Conservation (phyloP, 495 filamentous ascomycete genomes). For the Penicillium simplicissimum region DNA sequence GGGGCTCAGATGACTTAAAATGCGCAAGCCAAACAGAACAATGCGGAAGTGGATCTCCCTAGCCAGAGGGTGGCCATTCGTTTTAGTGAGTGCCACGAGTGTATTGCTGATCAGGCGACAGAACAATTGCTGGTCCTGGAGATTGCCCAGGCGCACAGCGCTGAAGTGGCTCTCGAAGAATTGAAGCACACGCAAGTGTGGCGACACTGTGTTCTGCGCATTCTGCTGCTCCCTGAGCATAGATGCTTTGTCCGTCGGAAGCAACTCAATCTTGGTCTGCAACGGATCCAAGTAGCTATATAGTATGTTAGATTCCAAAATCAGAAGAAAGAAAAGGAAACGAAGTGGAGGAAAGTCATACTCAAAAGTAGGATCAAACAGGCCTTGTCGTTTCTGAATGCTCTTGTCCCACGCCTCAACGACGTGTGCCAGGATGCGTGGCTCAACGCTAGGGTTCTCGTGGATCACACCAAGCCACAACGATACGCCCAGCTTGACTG, state of each 20-base stretch:
- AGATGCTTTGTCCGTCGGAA: conserved; percentile 80
- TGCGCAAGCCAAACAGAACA: conserved; percentile 74
- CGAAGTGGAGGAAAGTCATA: conserved; percentile 24
- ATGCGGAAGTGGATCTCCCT: conserved; percentile 90
- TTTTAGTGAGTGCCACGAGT: conserved; percentile 65
- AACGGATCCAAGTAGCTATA: conserved; percentile 81
- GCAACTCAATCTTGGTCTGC: conserved; percentile 86
- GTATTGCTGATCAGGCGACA: conserved; percentile 75
- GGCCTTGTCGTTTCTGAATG: conserved; percentile 69
- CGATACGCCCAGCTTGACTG: conserved; percentile 91
- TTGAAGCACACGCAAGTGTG: conserved; percentile 82
- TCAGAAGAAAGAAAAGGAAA: neutral
- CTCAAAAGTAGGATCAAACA: conserved; percentile 76
- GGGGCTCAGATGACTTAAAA: conserved; percentile 68
- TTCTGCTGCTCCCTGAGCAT: conserved; percentile 72
- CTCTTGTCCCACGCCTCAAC: conserved; percentile 84
- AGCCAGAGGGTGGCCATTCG: conserved; percentile 78
- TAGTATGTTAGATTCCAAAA: conserved; percentile 9
- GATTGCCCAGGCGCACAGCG: conserved; percentile 77
- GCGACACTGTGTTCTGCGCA: conserved; percentile 76
- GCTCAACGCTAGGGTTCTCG: conserved; percentile 86
- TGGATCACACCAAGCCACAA: conserved; percentile 97
- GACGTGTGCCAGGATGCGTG: conserved; percentile 79
- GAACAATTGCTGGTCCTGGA: conserved; percentile 78
- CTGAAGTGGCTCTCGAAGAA: conserved; percentile 94